Evolutionary conservation across 192 early-diverging fungal species (phyloP).

Genomic region (Entrophospora sp.): DNA sequence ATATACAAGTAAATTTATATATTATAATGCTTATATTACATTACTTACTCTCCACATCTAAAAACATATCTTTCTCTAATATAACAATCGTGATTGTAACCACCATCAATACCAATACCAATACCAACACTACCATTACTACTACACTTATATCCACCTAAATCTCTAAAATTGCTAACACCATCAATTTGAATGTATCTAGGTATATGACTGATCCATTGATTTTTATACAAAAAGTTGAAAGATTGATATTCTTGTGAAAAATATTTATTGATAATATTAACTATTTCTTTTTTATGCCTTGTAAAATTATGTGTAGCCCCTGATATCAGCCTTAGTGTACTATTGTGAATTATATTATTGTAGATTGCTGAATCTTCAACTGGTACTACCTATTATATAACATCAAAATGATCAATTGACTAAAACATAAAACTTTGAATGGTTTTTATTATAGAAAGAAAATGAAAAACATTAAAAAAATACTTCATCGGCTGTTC

Average conservation of each 20-base stretch:
- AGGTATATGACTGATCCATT: conserved; percentile 18
- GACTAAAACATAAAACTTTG: no score
- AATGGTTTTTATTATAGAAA: no score
- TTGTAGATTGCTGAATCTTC: conserved; percentile 27
- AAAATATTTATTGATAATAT: conserved; percentile 24
- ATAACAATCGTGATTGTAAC: no score
- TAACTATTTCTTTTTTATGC: conserved; percentile 18
- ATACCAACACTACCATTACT: conserved; percentile 3
- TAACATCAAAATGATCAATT: no score
- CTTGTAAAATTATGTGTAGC: conserved; percentile 27
- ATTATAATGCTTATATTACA: no score
- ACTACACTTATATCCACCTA: conserved; percentile 34
- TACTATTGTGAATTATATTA: conserved; percentile 29
- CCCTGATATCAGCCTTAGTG: conserved; percentile 23
- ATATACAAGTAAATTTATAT: no score
- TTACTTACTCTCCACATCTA: conserved; percentile 33
- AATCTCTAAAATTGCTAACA: conserved; percentile 37
- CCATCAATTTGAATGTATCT: conserved; percentile 34
- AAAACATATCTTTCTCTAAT: conserved; percentile 33
- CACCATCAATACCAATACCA: not conserved
- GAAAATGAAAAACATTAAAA: not conserved
- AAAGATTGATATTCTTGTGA: conserved; percentile 3
- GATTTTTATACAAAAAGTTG: not conserved
- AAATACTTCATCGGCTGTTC: not conserved
- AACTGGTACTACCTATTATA: conserved; percentile 22